phyloP scores from a whole-genome alignment of 495 filamentous ascomycete genomes.

The Penicillium verhagenii region DNA sequence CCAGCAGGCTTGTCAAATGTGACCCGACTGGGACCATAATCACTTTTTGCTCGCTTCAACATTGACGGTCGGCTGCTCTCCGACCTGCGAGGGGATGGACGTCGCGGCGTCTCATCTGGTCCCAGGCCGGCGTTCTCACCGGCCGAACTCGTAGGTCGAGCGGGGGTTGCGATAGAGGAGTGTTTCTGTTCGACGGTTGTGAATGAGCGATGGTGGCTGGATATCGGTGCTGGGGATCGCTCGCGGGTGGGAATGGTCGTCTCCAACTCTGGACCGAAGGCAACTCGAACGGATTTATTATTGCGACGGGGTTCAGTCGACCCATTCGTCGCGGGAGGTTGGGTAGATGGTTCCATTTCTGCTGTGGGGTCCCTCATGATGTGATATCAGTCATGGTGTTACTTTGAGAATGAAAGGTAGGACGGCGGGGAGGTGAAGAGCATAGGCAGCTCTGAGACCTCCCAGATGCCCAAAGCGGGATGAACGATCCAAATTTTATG shows the following conservation, averaged over 20 bases:
- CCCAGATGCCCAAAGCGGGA: slow-evolving; percentile 3
- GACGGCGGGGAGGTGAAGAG: slow-evolving; percentile 14
- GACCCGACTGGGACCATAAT: slow-evolving; percentile 54
- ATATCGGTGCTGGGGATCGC: slow-evolving; percentile 37
- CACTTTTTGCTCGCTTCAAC: slow-evolving; percentile 69
- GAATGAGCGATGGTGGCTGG: slow-evolving; percentile 40
- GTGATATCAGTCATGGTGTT: slow-evolving; percentile 38
- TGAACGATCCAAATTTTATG: not conserved
- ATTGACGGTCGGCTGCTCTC: slow-evolving; percentile 51
- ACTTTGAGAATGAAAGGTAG: slow-evolving; percentile 11
- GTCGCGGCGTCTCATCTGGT: slow-evolving; percentile 23
- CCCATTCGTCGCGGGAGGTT: slow-evolving; percentile 28
- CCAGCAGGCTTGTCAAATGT: slow-evolving; percentile 32
- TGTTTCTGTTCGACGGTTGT: slow-evolving; percentile 36
- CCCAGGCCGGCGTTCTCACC: slow-evolving; percentile 28
- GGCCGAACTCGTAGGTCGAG: slow-evolving; percentile 36
- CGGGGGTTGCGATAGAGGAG: slow-evolving; percentile 19
- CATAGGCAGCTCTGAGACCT: slow-evolving; percentile 9
- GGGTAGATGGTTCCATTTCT: slow-evolving; percentile 39
- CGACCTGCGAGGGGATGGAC: slow-evolving; percentile 32
- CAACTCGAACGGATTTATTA: slow-evolving; percentile 43
- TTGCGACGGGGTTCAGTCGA: slow-evolving; percentile 36
- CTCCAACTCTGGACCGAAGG: slow-evolving; percentile 46
- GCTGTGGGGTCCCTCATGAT: slow-evolving; percentile 43
- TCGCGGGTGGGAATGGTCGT: slow-evolving; percentile 44